A percentile compares a stretch with the other conserved stretches of the same genome.
Evolutionary conservation across 1,139 yeast genomes (phyloP).

Genomic region (Maudiozyma humilis): DNA sequence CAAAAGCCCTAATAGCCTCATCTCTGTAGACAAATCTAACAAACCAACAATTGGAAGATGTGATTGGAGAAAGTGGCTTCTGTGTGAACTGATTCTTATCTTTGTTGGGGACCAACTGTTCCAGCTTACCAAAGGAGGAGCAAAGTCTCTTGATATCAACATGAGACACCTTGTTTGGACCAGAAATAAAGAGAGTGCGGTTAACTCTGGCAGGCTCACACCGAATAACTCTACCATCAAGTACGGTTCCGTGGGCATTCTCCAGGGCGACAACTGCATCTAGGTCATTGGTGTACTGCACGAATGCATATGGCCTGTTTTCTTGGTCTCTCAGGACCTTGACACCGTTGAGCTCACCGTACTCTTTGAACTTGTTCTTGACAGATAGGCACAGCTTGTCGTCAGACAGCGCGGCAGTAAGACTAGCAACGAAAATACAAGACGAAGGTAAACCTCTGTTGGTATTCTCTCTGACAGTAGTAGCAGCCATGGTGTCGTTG

Average conservation of each 20-base stretch:
- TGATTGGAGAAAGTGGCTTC: conserved; percentile 30
- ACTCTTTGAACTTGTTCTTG: conserved; percentile 51
- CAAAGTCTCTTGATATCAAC: conserved; percentile 36
- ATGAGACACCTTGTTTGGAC: conserved; percentile 20
- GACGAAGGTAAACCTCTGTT: conserved; percentile 57
- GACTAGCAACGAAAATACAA: conserved; percentile 81
- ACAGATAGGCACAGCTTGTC: conserved; percentile 66
- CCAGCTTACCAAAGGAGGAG: conserved; percentile 62
- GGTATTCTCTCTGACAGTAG: background rate
- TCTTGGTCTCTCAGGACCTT: conserved; percentile 77
- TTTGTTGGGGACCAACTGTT: conserved; percentile 51
- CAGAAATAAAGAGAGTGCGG: conserved; percentile 57
- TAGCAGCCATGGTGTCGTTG: background rate
- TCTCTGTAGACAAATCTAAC: conserved; percentile 77
- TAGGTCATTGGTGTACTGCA: conserved; percentile 64
- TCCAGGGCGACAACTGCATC: conserved; percentile 65
- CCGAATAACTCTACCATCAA: conserved; percentile 70
- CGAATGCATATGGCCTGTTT: conserved; percentile 90
- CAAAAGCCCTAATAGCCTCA: conserved; percentile 85
- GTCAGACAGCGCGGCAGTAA: conserved; percentile 55
- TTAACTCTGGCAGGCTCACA: conserved; percentile 91
- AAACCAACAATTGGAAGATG: conserved; percentile 53
- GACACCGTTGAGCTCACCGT: conserved; percentile 67
- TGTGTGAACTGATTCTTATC: conserved; percentile 27
- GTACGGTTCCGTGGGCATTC: conserved; percentile 57